Evolutionary conservation across 164 flowering plant species (phyloP).

Genomic region (Nelumbo lutea): DNA sequence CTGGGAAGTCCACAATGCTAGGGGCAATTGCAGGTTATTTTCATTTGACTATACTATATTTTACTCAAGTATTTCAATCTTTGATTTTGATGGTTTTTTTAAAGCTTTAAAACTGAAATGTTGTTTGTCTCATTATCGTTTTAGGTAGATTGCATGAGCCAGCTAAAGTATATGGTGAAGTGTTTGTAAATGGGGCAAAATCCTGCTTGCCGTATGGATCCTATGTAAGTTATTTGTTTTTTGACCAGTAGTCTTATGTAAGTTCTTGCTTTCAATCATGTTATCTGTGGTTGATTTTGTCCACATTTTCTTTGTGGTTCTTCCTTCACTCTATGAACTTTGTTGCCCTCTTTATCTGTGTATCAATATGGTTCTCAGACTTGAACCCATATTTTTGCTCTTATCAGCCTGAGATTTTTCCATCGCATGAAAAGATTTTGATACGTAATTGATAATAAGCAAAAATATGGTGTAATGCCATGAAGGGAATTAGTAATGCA

Average conservation of each 20-base stretch:
- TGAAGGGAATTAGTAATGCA: no score
- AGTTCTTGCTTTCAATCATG: background rate
- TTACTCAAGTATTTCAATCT: background rate
- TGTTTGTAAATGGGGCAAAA: conserved; percentile 87
- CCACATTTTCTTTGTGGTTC: background rate
- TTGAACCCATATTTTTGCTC: no score
- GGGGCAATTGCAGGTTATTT: conserved; percentile 82
- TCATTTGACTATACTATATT: background rate
- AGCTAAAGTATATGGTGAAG: conserved; percentile 85
- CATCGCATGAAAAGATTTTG: no score
- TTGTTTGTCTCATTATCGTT: conserved; percentile 11
- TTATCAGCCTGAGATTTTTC: no score
- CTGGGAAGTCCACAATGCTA: conserved; percentile 86
- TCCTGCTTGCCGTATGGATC: conserved; percentile 80
- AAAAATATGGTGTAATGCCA: no score
- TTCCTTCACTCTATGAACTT: background rate
- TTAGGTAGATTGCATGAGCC: conserved; percentile 75
- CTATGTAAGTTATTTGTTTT: conserved; percentile 61
- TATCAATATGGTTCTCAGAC: background rate
- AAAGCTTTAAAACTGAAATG: conserved; percentile 6
- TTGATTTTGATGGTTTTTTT: background rate
- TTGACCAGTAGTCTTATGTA: background rate
- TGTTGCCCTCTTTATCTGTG: background rate
- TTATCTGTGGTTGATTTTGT: background rate
- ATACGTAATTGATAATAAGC: no score